A percentile compares a stretch with the other conserved stretches of the same genome.
These are phyloP conservation scores for Cladosporium cucumerinum DNA, from an alignment of 2,329 filamentous ascomycete species.

Conservation along the genomic window DNA sequence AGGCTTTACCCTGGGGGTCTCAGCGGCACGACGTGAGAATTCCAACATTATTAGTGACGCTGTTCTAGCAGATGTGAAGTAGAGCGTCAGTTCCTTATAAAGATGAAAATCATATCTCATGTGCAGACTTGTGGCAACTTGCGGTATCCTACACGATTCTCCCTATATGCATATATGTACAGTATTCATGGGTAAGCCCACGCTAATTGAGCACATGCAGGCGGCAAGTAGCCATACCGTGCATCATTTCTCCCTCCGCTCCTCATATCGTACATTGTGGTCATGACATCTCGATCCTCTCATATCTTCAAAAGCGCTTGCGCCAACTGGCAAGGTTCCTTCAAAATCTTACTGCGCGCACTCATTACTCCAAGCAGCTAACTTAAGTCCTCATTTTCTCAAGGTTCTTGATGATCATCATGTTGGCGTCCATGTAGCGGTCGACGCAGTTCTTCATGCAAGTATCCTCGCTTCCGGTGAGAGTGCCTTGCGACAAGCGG, in stretches of 20 bases:
- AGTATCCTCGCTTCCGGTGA: slow-evolving; percentile 74
- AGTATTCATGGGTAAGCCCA: not conserved
- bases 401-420: slow-evolving; percentile 80
- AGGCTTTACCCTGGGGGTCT: too few species aligned
- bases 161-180: not conserved
- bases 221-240: not conserved
- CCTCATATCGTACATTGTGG: slow-evolving; percentile 12
- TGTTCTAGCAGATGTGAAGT: not conserved
- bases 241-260: not conserved
- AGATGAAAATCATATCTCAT: not conserved
- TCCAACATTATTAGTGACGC: not conserved
- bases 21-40: not conserved
- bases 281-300: slow-evolving; percentile 2
- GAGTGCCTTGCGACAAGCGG: slow-evolving; percentile 64
- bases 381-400: slow-evolving; percentile 52
- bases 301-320: not conserved
- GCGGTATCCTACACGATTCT: not conserved
- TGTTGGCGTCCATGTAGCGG: slow-evolving; percentile 85
- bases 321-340: not conserved
- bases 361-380: not conserved
- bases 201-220: not conserved
- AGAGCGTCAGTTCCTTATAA: not conserved
- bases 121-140: not conserved
- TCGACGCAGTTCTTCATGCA: slow-evolving; percentile 94
- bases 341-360: not conserved